These are phyloP conservation scores for Dryas drummondii DNA, from an alignment of 306 rosid genomes.

Conservation along the genomic window DNA sequence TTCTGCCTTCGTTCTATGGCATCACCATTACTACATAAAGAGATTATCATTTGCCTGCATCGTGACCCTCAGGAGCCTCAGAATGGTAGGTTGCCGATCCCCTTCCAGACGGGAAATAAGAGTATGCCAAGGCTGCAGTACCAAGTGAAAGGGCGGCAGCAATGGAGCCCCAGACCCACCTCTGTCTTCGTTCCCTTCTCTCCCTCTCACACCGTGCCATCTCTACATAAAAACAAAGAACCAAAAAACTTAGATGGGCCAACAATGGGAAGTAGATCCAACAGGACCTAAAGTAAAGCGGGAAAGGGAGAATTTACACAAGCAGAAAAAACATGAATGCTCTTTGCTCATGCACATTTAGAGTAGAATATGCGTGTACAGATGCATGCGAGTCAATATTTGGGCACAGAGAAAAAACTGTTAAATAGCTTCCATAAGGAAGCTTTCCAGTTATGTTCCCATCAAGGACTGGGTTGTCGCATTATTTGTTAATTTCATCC, in stretches of 20 bases:
- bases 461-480: not conserved
- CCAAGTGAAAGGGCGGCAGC: conserved; percentile 62
- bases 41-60: conserved; percentile 35
- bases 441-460: not conserved
- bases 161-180: conserved; percentile 90
- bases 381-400: not conserved
- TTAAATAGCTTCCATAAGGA: not conserved
- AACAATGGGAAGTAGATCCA: conserved; percentile 4
- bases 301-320: not conserved
- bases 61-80: conserved; percentile 40
- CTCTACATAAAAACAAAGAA: conserved; percentile 45
- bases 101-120: conserved; percentile 58
- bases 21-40: conserved; percentile 30
- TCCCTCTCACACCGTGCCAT: conserved; percentile 76
- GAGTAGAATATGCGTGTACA: not conserved
- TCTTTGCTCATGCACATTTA: not conserved
- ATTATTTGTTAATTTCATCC: not conserved
- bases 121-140: conserved; percentile 71
- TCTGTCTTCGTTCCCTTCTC: conserved; percentile 59
- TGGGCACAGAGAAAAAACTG: not conserved
- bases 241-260: conserved; percentile 11
- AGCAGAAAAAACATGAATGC: not conserved
- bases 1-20: conserved; percentile 40
- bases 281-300: not conserved
- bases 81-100: conserved; percentile 32